Conservation (phyloP, 257 asterid genomes). For the Fraxinus americana region DNA sequence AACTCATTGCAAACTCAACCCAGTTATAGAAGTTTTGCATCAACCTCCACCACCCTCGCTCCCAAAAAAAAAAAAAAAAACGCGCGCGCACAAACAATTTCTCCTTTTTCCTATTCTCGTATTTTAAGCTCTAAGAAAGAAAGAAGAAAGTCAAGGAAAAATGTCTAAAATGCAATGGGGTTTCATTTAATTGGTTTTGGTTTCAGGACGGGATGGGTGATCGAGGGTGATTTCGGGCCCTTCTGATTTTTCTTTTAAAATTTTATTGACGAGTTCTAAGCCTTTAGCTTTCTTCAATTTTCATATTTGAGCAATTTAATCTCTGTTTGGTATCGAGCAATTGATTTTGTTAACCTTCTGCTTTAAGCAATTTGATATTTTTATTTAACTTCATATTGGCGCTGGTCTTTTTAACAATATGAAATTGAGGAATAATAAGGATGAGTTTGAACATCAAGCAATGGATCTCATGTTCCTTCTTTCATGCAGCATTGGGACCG, state of each 20-base stretch:
- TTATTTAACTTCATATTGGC: neutral
- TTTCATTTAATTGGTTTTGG: neutral
- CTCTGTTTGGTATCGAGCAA: neutral
- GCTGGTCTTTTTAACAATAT: neutral
- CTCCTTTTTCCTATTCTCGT: neutral
- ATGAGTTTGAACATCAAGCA: slow-evolving; percentile 21
- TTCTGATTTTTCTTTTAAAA: neutral
- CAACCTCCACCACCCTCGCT: too few relatives aligned
- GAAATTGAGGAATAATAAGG: slow-evolving; percentile 28
- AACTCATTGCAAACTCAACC: neutral
- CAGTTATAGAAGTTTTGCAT: too few relatives aligned
- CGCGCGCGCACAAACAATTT: too few relatives aligned
- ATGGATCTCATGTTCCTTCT: slow-evolving; percentile 28
- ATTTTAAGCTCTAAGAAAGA: neutral
- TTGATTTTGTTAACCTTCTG: neutral
- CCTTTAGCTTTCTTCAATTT: neutral
- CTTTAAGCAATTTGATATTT: neutral
- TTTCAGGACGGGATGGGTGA: neutral
- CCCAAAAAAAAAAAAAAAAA: too few relatives aligned
- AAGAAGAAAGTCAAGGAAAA: neutral
- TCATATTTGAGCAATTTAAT: neutral
- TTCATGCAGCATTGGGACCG: slow-evolving; percentile 86
- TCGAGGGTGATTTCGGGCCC: neutral
- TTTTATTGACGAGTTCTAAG: neutral
- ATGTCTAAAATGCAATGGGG: neutral